Conservation (phyloP, 2,329 filamentous ascomycete genomes). For the Ophiostoma sp. region DNA sequence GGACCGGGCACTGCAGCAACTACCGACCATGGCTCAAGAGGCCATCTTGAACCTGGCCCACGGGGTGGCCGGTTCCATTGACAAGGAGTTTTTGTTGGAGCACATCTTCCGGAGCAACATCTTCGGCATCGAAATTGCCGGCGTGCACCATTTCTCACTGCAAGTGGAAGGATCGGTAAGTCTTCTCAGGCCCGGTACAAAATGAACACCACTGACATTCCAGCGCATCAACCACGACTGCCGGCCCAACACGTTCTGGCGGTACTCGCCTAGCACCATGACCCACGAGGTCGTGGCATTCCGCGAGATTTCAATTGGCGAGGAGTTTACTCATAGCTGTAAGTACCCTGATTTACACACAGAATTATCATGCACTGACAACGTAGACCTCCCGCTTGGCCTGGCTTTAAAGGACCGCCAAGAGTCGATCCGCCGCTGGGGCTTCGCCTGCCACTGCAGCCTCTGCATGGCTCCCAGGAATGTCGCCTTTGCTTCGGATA, state of each 20-base stretch:
- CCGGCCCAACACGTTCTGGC: conserved; percentile 33
- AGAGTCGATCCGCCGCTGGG: conserved; percentile 35
- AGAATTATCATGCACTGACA: not conserved
- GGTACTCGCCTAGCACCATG: conserved; percentile 31
- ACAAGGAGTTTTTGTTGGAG: conserved; percentile 28
- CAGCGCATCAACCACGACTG: conserved; percentile 33
- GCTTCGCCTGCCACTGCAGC: conserved; percentile 39
- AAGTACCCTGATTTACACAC: conserved; percentile 19
- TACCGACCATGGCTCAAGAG: conserved; percentile 28
- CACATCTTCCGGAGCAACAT: conserved; percentile 35
- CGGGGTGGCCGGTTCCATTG: conserved; percentile 23
- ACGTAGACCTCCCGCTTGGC: conserved; percentile 35
- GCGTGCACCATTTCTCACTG: conserved; percentile 33
- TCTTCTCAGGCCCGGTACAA: not conserved
- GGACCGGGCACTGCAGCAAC: conserved; percentile 28
- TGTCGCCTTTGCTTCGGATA: conserved; percentile 37
- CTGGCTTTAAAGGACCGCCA: conserved; percentile 34
- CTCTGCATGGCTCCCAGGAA: conserved; percentile 36
- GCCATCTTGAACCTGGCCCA: conserved; percentile 31
- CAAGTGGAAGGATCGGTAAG: conserved; percentile 33
- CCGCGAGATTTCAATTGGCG: conserved; percentile 32
- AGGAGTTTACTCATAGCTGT: conserved; percentile 35
- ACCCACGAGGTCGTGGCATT: conserved; percentile 34
- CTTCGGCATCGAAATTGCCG: conserved; percentile 35
- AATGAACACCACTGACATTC: not conserved